A percentile compares a stretch with the other conserved stretches of the same genome.
These are phyloP conservation scores for Trifolium dubium DNA, from an alignment of 306 rosid genomes.

Conservation along the genomic window DNA sequence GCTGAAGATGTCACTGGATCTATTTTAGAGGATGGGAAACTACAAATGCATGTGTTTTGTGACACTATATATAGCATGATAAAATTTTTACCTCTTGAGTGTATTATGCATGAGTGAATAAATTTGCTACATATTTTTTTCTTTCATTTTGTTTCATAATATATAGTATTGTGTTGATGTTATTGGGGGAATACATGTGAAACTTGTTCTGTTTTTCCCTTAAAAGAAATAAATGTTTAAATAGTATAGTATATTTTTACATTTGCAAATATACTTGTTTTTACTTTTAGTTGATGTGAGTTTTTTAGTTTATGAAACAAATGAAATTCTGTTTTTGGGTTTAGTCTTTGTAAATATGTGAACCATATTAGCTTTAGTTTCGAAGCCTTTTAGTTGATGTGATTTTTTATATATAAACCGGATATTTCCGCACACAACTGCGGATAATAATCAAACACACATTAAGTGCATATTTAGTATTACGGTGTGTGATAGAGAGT, in stretches of 20 bases:
- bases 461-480: no score
- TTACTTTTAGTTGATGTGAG: neutral
- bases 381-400: no score
- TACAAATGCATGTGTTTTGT: conserved; percentile 26
- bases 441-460: no score
- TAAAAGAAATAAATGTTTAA: neutral
- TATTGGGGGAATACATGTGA: neutral
- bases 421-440: no score
- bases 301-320: no score
- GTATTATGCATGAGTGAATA: conserved; percentile 38
- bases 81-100: conserved; percentile 19
- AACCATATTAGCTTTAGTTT: neutral
- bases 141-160: conserved; percentile 8
- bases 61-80: conserved; percentile 24
- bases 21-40: conserved; percentile 52
- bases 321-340: neutral
- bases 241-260: no score
- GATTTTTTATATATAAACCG: no score
- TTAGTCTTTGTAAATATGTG: neutral
- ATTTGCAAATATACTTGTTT: neutral
- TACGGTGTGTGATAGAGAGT: no score
- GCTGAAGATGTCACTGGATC: conserved; percentile 77
- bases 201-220: neutral
- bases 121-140: conserved; percentile 2
- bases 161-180: neutral